Conservation (phyloP, 2,329 filamentous ascomycete species). For the Colletotrichum phormii region DNA sequence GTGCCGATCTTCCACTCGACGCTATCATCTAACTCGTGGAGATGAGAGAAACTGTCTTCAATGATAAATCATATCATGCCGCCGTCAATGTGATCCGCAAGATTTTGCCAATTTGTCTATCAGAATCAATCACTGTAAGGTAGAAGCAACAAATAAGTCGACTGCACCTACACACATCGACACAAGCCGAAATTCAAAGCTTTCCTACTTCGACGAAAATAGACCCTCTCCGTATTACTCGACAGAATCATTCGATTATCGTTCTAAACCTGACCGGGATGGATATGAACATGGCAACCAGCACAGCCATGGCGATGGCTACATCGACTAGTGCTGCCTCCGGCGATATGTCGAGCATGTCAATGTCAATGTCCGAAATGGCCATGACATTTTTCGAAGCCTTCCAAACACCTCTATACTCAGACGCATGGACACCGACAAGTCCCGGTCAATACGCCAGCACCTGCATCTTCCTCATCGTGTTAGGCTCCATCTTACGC, state of each 20-base stretch:
- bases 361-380: slow-evolving; percentile 49
- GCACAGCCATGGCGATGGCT: slow-evolving; percentile 25
- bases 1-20: background rate
- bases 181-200: background rate
- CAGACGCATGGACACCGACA: slow-evolving; percentile 78
- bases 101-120: background rate
- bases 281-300: slow-evolving; percentile 33
- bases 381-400: slow-evolving; percentile 70
- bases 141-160: no score
- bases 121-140: background rate
- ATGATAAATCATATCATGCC: background rate
- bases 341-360: slow-evolving; percentile 19
- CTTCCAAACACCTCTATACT: slow-evolving; percentile 64
- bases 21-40: background rate
- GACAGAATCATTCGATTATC: no score
- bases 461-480: slow-evolving; percentile 90
- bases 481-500: slow-evolving; percentile 78
- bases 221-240: no score
- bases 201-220: no score
- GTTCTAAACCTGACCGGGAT: background rate
- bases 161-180: background rate
- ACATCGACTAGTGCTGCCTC: slow-evolving; percentile 10
- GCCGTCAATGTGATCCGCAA: background rate
- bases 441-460: slow-evolving; percentile 81
- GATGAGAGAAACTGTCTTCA: background rate